These are phyloP conservation scores for Arthroderma uncinatum DNA, from an alignment of 2,329 filamentous ascomycete species.

Conservation along the genomic window DNA sequence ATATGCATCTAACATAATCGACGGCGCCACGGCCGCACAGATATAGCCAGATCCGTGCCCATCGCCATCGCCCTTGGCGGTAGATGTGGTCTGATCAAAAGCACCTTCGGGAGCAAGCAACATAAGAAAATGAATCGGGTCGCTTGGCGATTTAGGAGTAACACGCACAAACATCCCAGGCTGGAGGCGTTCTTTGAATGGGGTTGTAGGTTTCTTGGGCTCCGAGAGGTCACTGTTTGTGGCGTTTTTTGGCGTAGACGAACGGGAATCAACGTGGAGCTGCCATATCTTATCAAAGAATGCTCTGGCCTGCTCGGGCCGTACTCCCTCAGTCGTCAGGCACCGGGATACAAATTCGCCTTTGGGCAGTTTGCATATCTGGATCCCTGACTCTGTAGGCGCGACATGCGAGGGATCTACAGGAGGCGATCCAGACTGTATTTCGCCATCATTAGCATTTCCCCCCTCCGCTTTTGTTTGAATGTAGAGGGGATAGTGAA, in stretches of 20 bases:
- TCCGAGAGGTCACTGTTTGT: background rate
- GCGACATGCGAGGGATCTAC: slow-evolving; percentile 1
- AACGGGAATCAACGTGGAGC: slow-evolving; percentile 2
- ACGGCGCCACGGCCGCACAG: slow-evolving; percentile 2
- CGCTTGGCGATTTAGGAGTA: background rate
- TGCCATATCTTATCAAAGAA: slow-evolving; percentile 4
- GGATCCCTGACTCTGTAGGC: background rate
- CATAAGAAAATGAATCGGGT: background rate
- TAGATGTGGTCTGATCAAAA: background rate
- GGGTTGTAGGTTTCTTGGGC: background rate
- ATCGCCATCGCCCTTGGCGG: background rate
- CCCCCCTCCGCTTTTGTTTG: background rate
- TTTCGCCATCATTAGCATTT: background rate
- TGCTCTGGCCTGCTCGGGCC: slow-evolving; percentile 2
- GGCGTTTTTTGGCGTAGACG: background rate
- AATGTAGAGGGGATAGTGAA: background rate
- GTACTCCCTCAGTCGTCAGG: slow-evolving; percentile 1
- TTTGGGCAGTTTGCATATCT: background rate
- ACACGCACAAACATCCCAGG: slow-evolving; percentile 3
- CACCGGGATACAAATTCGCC: background rate
- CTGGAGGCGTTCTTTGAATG: slow-evolving; percentile 3
- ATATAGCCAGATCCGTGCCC: background rate
- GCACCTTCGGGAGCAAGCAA: background rate
- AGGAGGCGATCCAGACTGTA: background rate
- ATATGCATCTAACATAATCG: background rate